Percentiles rank a stretch among this genome's conserved stretches.
Conservation (phyloP, 1,284 basidiomycete genomes). For the Afroboletus lepidellus region DNA sequence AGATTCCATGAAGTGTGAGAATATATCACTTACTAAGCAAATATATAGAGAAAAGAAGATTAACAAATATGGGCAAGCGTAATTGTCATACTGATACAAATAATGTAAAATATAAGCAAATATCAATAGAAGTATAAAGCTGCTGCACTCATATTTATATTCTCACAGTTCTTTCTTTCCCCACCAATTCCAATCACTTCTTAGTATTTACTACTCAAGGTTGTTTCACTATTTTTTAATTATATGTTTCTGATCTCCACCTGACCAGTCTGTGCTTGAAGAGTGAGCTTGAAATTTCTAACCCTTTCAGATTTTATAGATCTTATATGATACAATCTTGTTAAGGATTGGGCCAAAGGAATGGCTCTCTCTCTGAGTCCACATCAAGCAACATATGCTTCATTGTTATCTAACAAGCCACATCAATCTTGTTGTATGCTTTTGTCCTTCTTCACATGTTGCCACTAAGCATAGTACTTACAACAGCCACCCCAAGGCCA, state of each 20-base stretch:
- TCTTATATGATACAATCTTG: not conserved
- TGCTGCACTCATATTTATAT: not conserved
- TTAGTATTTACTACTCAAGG: not conserved
- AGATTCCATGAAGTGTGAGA: no score
- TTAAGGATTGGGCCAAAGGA: not conserved
- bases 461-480: not conserved
- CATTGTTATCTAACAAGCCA: conserved; percentile 5
- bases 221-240: not conserved
- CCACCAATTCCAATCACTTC: not conserved
- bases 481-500: conserved; percentile 21
- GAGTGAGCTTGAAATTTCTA: not conserved
- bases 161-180: not conserved
- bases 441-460: not conserved
- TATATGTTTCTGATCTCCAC: not conserved
- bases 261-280: not conserved
- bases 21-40: no score
- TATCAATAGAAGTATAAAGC: conserved; percentile 11
- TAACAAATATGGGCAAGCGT: conserved; percentile 3
- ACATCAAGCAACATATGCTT: not conserved
- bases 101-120: conserved; percentile 17
- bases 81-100: conserved; percentile 1
- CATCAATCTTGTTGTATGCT: conserved; percentile 17
- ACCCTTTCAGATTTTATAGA: not conserved
- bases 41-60: no score
- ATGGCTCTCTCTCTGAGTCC: conserved; percentile 23